A percentile compares a stretch with the other conserved stretches of the same genome.
phyloP scores from a whole-genome alignment of 768 basidiomycete genomes.

The Trichaptum fuscoviolaceum region DNA sequence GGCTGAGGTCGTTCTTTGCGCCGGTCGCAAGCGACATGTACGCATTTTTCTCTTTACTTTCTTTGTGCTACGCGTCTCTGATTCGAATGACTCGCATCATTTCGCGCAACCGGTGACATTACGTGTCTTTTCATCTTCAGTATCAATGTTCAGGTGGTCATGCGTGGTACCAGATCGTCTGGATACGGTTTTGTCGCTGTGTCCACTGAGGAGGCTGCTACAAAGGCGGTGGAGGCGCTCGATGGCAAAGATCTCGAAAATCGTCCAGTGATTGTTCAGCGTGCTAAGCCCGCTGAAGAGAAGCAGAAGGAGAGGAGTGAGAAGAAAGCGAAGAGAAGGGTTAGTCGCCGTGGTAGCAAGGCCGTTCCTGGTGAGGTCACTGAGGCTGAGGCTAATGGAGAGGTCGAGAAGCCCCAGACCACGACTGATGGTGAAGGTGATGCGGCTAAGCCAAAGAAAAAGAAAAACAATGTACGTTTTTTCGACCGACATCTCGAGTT shows the following conservation, averaged over 20 bases:
- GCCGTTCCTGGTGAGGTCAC: conserved; percentile 86
- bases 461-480: conserved; percentile 54
- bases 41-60: conserved; percentile 35
- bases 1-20: conserved; percentile 91
- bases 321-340: conserved; percentile 72
- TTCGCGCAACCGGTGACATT: neutral
- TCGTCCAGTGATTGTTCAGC: conserved; percentile 84
- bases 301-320: conserved; percentile 82
- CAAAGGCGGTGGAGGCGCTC: conserved; percentile 80
- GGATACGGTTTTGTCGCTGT: conserved; percentile 93
- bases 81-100: conserved; percentile 12
- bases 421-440: conserved; percentile 48
- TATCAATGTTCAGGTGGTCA: conserved; percentile 77
- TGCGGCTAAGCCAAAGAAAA: conserved; percentile 71
- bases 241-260: conserved; percentile 88
- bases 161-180: conserved; percentile 79
- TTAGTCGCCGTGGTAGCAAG: conserved; percentile 81
- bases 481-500: conserved; percentile 11
- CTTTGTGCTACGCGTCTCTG: conserved; percentile 8
- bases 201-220: conserved; percentile 72
- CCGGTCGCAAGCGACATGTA: conserved; percentile 86
- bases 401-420: conserved; percentile 48
- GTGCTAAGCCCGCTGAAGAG: conserved; percentile 87
- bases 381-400: conserved; percentile 85
- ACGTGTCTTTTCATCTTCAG: conserved; percentile 35